Percentiles rank a stretch among this genome's conserved stretches.
These are phyloP conservation scores for Gentiana macrophylla DNA, from an alignment of 257 asterid species.

Conservation along the genomic window DNA sequence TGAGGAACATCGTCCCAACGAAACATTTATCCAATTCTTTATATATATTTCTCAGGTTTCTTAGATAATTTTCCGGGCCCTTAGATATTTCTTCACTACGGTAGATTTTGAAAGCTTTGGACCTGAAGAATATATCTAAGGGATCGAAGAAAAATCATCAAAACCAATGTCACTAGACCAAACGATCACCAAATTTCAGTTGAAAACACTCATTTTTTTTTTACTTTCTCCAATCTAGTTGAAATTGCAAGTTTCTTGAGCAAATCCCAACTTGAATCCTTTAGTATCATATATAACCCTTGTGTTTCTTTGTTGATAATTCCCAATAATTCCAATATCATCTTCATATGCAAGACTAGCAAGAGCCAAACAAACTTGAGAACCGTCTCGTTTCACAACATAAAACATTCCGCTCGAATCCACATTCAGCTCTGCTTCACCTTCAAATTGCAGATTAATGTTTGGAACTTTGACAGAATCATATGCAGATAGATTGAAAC, in stretches of 20 bases:
- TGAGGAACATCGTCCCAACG: too few species aligned
- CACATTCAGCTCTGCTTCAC: conserved; percentile 50
- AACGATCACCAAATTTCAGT: background rate
- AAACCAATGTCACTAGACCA: too few species aligned
- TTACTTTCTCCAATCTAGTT: conserved; percentile 49
- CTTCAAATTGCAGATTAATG: conserved; percentile 51
- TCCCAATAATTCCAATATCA: conserved; percentile 74
- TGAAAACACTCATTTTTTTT: background rate
- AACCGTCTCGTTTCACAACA: conserved; percentile 52
- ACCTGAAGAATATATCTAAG: too few species aligned
- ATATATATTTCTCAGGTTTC: too few species aligned
- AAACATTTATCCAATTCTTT: too few species aligned
- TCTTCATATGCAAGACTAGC: conserved; percentile 69
- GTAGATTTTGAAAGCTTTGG: too few species aligned
- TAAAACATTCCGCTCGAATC: conserved; percentile 66
- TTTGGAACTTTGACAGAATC: conserved; percentile 66
- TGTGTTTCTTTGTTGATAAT: conserved; percentile 79
- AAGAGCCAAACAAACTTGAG: conserved; percentile 86
- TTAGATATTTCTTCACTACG: too few species aligned
- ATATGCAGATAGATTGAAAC: conserved; percentile 59
- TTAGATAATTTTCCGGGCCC: too few species aligned
- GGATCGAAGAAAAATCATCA: too few species aligned
- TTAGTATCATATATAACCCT: conserved; percentile 71
- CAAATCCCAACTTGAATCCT: conserved; percentile 60
- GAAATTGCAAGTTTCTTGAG: conserved; percentile 65